These are phyloP conservation scores for Erodium texanum DNA, from an alignment of 441 rosid species.

Conservation along the genomic window DNA sequence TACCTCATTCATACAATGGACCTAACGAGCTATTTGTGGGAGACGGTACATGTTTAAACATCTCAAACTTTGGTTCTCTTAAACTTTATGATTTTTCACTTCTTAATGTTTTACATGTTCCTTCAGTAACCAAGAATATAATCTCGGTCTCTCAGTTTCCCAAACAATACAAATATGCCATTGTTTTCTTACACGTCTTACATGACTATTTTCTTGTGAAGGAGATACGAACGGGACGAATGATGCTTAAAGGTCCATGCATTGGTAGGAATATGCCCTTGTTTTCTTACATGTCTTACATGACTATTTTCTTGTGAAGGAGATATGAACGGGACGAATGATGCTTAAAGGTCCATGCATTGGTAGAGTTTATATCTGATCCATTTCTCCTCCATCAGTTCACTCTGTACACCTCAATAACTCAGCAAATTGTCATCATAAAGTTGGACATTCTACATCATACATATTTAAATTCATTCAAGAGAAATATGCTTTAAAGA, in stretches of 20 bases:
- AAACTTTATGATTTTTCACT: no score
- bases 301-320: not conserved
- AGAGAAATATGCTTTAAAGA: not conserved
- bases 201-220: not conserved
- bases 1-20: not conserved
- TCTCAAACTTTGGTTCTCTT: no score
- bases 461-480: no score
- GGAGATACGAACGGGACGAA: not conserved
- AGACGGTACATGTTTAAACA: no score
- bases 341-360: not conserved
- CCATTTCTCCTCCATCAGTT: not conserved
- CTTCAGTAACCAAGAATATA: not conserved
- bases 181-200: no score
- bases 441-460: not conserved
- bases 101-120: not conserved
- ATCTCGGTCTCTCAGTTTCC: not conserved
- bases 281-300: no score
- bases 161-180: not conserved
- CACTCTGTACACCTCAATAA: not conserved
- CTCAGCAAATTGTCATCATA: not conserved
- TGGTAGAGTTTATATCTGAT: not conserved
- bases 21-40: no score
- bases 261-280: not conserved
- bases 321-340: not conserved
- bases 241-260: not conserved